Evolutionary conservation across 257 asterid species (phyloP).

Genomic region (Nicotiana sylvestris): DNA sequence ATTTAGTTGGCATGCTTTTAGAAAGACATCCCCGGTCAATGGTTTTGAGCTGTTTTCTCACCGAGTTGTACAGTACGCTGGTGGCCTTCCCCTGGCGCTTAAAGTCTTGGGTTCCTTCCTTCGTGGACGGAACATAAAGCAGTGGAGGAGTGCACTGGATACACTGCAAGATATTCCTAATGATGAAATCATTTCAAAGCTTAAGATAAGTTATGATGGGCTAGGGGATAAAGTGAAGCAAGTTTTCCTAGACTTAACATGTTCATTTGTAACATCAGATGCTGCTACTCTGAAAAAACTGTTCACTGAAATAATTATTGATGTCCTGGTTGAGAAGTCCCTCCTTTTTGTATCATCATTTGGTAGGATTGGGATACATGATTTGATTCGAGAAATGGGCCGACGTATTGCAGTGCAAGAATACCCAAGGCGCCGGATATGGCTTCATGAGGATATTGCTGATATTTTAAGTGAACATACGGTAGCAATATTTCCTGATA

Average conservation of each 20-base stretch:
- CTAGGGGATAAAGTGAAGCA: conserved; percentile 10
- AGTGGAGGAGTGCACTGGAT: conserved; percentile 6
- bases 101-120: conserved; percentile 13
- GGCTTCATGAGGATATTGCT: conserved; percentile 1
- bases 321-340: conserved; percentile 14
- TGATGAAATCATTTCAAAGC: conserved; percentile 8
- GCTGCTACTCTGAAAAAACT: not conserved
- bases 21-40: not conserved
- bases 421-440: conserved; percentile 1
- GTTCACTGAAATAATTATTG: not conserved
- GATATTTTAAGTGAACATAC: not conserved
- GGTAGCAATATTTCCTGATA: not conserved
- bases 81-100: conserved; percentile 21
- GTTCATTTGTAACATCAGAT: not conserved
- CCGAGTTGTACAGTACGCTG: not conserved
- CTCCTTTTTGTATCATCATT: not conserved
- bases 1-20: conserved; percentile 12
- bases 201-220: conserved; percentile 18
- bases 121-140: not conserved
- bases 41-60: not conserved
- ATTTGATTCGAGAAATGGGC: conserved; percentile 19
- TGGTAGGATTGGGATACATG: conserved; percentile 5
- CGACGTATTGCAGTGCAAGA: conserved; percentile 6
- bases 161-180: conserved; percentile 9
- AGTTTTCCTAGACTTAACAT: conserved; percentile 16